Conservation (phyloP, 2,329 filamentous ascomycete species). For the Graphilbum fragrans region DNA sequence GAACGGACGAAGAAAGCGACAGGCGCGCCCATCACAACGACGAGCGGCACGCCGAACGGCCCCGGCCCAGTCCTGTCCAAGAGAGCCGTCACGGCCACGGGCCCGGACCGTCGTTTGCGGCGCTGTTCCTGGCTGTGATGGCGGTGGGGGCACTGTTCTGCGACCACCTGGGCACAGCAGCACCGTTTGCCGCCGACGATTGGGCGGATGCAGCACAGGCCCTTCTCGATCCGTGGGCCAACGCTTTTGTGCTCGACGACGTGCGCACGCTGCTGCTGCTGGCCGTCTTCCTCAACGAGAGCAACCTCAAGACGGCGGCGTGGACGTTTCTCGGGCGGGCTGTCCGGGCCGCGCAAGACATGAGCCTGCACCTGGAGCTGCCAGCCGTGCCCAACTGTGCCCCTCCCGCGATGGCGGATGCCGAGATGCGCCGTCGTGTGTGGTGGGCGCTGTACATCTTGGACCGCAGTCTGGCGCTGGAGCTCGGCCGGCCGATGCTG, state of each 20-base stretch:
- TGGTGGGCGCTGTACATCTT: slow-evolving; percentile 94
- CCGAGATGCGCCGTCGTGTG: slow-evolving; percentile 73
- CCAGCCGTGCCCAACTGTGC: slow-evolving; percentile 31
- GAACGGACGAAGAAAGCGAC: background rate
- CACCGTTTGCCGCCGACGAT: slow-evolving; percentile 42
- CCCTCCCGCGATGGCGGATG: too few relatives aligned
- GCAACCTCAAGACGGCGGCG: slow-evolving; percentile 73
- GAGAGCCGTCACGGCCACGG: slow-evolving; percentile 12
- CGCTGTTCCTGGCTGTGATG: slow-evolving; percentile 71
- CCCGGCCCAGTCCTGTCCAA: too few relatives aligned
- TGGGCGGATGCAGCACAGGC: slow-evolving; percentile 61
- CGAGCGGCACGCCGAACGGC: too few relatives aligned
- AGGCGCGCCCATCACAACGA: background rate
- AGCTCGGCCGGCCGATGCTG: slow-evolving; percentile 66
- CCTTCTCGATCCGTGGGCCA: slow-evolving; percentile 69
- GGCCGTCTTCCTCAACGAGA: slow-evolving; percentile 71
- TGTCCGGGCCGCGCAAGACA: slow-evolving; percentile 68
- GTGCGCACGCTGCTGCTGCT: slow-evolving; percentile 61
- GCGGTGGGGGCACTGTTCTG: slow-evolving; percentile 74
- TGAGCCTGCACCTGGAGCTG: slow-evolving; percentile 63
- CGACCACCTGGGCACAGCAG: slow-evolving; percentile 48
- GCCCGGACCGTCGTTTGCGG: slow-evolving; percentile 54
- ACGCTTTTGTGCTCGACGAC: slow-evolving; percentile 65
- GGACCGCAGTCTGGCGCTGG: slow-evolving; percentile 70
- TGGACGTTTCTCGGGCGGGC: slow-evolving; percentile 78